These are phyloP conservation scores for Maudiozyma pseudohumilis DNA, from an alignment of 805 yeast genomes.

Conservation along the genomic window DNA sequence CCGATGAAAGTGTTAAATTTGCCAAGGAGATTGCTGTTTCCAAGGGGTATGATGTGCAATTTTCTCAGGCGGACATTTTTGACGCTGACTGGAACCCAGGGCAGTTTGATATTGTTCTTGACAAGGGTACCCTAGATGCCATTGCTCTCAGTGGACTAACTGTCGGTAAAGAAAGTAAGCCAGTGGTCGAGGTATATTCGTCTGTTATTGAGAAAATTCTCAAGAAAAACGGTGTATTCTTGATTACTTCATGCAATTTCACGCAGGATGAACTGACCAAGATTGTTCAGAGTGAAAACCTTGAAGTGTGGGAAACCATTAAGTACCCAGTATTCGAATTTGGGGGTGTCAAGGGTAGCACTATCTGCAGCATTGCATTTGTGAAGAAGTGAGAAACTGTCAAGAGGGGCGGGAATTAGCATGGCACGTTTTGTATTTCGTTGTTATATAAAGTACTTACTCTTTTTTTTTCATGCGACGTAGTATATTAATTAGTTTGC, in stretches of 20 bases:
- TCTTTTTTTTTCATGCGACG: too few relatives aligned
- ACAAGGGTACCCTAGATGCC: constrained; percentile 96
- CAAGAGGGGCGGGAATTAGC: too few relatives aligned
- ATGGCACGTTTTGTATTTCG: too few relatives aligned
- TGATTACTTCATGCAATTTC: constrained; percentile 91
- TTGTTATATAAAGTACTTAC: too few relatives aligned
- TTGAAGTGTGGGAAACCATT: constrained; percentile 55
- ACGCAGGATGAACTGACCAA: constrained; percentile 65
- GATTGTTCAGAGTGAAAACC: constrained; percentile 38
- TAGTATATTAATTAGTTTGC: too few relatives aligned
- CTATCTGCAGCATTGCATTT: constrained; percentile 83
- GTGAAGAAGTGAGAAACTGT: constrained; percentile 28
- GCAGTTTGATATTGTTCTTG: constrained; percentile 66
- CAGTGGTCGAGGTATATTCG: constrained; percentile 54
- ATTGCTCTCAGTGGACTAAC: constrained; percentile 69
- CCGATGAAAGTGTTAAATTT: constrained; percentile 68
- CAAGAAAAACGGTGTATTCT: constrained; percentile 44
- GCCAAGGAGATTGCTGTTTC: constrained; percentile 49
- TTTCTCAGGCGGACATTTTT: constrained; percentile 64
- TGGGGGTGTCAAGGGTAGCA: constrained; percentile 82
- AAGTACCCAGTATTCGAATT: constrained; percentile 76
- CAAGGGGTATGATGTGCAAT: constrained; percentile 34
- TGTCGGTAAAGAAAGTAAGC: constrained; percentile 36
- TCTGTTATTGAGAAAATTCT: constrained; percentile 47
- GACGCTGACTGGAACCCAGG: constrained; percentile 30